Evolutionary conservation across 2,329 filamentous ascomycete genomes (phyloP), one percentile per base, ranked within the genome.

Genomic region (Arachnomyces sp.): DNA sequence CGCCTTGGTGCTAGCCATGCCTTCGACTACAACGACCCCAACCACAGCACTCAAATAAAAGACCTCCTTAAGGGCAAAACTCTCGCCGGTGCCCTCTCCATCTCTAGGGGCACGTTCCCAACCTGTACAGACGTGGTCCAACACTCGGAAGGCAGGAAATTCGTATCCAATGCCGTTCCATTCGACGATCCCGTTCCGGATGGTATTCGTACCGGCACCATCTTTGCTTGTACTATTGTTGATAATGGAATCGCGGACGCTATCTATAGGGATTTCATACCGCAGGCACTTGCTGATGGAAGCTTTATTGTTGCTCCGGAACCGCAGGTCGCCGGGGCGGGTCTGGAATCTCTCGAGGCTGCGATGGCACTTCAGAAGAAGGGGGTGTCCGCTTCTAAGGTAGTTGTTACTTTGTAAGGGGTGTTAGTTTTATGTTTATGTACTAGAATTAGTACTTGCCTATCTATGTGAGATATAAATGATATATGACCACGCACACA

Each of bases 1-100:
- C 46, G 49, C 9, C 60, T 74, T 0, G 72, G 72, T 1, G 69
- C 68, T 2, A 54, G 45, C 8, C 46, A 59, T 2, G 64, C 64
- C 1, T 68, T 70, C 36, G 70, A 74, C 46, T 73, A 72, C 49
- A 58, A 57, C 8, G 20, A 25, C 20, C 20, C 20, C 9, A 25
- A 25, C 20, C 20, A 25, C 9, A 25, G 5, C 20, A 9, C 5
- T 5, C 20, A 25, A 25, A 25, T 25, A 25, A 25, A 5, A 5
- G 9, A 25, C 9, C 5, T 9, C 5, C 32, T 54, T 3, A 29
- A 51, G 6, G 46, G 36, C 1, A 50, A 46, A n/a, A 12, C 39
- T n/a, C 30, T 43, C 36, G 35, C 43, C 31, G 38, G 52, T 35
- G 34, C 42, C 36, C 25, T 47, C 13, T 39, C 31, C 9, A 40